phyloP scores from a whole-genome alignment of 2,329 filamentous ascomycete species.

The Epichloe gansuensis region DNA sequence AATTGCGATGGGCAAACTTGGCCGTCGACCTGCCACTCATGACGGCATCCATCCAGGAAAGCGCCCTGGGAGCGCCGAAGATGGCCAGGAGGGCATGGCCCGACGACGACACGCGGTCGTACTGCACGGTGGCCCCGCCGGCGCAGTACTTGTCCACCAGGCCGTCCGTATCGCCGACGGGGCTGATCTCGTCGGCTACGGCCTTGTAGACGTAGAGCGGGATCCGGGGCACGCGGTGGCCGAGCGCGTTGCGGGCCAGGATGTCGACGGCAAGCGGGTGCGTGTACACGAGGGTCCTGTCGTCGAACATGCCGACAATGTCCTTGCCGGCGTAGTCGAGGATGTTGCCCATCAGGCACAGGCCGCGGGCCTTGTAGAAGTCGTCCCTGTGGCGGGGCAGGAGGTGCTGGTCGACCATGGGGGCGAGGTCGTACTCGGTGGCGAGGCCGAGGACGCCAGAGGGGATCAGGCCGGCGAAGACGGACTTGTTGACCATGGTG shows the following conservation, averaged over 20 bases:
- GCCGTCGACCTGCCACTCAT: neutral
- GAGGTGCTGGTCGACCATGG: constrained; percentile 9
- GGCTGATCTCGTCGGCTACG: neutral
- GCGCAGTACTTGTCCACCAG: neutral
- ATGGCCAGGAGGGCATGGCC: neutral
- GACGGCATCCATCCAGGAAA: neutral
- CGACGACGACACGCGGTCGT: neutral
- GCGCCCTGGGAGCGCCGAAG: neutral
- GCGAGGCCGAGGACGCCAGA: constrained; percentile 12
- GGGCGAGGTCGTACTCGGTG: constrained; percentile 10
- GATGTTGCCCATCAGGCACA: constrained; percentile 15
- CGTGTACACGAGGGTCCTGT: constrained; percentile 4
- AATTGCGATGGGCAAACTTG: neutral
- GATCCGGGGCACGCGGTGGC: neutral
- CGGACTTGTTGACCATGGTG: constrained; percentile 8
- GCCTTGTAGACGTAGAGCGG: constrained; percentile 2
- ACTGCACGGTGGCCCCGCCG: neutral
- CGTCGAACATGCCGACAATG: constrained; percentile 27
- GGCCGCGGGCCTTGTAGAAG: constrained; percentile 13
- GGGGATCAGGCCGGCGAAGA: constrained; percentile 12
- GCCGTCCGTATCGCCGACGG: neutral
- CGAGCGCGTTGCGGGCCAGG: neutral
- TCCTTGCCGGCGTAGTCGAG: constrained; percentile 20
- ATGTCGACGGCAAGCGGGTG: neutral
- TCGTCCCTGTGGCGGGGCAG: constrained; percentile 15